Conservation (phyloP, 2,329 filamentous ascomycete species). For the Rachicladosporium sp. region DNA sequence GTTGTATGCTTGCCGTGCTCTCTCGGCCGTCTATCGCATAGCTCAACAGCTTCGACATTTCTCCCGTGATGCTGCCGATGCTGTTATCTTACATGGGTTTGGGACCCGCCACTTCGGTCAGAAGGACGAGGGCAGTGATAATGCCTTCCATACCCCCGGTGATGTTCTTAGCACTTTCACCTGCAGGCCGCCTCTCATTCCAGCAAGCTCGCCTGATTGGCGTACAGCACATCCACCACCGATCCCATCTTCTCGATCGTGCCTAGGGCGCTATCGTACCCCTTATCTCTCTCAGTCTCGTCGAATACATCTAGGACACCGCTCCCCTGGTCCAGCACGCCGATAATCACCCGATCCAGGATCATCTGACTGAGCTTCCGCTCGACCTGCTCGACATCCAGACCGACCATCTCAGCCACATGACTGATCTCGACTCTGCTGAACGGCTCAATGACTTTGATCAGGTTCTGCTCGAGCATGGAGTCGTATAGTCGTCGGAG, state of each 20-base stretch:
- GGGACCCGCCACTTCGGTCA: too few species aligned
- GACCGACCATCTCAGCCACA: conserved; percentile 91
- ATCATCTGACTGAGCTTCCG: conserved; percentile 99
- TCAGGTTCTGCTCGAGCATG: conserved; percentile 98
- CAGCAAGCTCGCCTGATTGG: conserved; percentile 88
- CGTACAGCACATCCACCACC: conserved; percentile 94
- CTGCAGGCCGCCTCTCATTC: conserved; percentile 45
- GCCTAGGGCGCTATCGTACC: conserved; percentile 84
- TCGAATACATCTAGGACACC: conserved; percentile 96
- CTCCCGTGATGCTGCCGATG: too few species aligned
- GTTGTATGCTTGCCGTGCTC: too few species aligned
- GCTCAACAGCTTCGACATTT: too few species aligned
- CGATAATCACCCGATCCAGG: conserved; percentile 95
- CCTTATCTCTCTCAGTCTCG: conserved; percentile 83
- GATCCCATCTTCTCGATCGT: conserved; percentile 96
- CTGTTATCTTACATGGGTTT: too few species aligned
- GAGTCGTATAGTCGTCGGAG: conserved; percentile 91
- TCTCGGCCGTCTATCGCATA: too few species aligned
- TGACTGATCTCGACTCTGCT: conserved; percentile 93
- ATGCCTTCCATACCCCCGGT: too few species aligned
- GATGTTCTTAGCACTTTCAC: too few species aligned
- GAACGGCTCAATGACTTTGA: conserved; percentile 99
- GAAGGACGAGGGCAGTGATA: too few species aligned
- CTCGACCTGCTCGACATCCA: conserved; percentile 94
- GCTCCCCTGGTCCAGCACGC: conserved; percentile 92